Evolutionary conservation across 768 basidiomycete genomes (phyloP).

Genomic region (Multifurca ochricompacta): DNA sequence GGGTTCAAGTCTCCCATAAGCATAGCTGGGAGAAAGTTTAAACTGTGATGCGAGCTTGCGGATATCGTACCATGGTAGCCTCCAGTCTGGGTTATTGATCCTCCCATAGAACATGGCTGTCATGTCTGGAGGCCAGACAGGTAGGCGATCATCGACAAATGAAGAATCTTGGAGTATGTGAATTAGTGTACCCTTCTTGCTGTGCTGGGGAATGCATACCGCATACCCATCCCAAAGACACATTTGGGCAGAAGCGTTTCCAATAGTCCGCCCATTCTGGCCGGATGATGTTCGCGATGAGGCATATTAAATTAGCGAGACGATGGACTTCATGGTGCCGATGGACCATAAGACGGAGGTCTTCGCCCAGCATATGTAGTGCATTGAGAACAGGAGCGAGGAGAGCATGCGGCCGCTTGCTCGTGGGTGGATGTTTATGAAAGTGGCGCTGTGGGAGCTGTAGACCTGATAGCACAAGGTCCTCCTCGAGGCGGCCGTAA

Average conservation of each 20-base stretch:
- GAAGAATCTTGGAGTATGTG: constrained; percentile 24
- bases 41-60: constrained; percentile 39
- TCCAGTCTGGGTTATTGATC: constrained; percentile 61
- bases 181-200: constrained; percentile 7
- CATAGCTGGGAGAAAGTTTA: constrained; percentile 45
- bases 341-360: constrained; percentile 50
- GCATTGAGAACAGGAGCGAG: constrained; percentile 60
- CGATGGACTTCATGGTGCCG: constrained; percentile 47
- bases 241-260: constrained; percentile 70
- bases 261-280: constrained; percentile 93
- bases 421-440: neutral
- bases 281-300: constrained; percentile 52
- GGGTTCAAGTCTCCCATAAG: constrained; percentile 57
- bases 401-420: constrained; percentile 33
- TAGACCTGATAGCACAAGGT: constrained; percentile 46
- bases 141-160: constrained; percentile 60
- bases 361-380: constrained; percentile 73
- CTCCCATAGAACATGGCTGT: constrained; percentile 52
- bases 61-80: constrained; percentile 37
- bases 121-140: constrained; percentile 74
- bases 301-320: constrained; percentile 57
- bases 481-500: constrained; percentile 46
- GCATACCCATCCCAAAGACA: constrained; percentile 46
- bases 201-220: constrained; percentile 15
- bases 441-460: constrained; percentile 27